phyloP scores from a whole-genome alignment of 805 yeast genomes.

The Clavispora santaluciae region DNA sequence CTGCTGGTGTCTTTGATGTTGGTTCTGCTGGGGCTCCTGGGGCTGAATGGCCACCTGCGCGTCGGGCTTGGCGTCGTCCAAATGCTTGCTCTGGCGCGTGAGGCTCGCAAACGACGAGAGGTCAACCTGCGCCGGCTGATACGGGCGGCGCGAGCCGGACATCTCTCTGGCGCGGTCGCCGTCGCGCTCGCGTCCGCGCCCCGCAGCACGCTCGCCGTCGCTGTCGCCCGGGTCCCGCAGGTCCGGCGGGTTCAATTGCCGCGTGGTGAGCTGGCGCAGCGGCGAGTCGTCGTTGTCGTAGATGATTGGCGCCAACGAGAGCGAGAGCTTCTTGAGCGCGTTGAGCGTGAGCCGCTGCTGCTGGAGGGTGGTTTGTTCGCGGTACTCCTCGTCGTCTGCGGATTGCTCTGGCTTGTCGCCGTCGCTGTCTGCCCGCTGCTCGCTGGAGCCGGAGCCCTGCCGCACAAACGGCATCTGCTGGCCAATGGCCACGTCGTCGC shows the following conservation, averaged over 20 bases:
- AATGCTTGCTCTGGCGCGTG: conserved; percentile 32
- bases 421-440: conserved; percentile 14
- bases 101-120: conserved; percentile 40
- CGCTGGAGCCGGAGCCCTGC: conserved; percentile 5
- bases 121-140: conserved; percentile 44
- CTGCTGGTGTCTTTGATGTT: too few species aligned
- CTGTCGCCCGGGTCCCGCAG: not conserved
- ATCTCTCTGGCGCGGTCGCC: too few species aligned
- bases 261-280: conserved; percentile 4
- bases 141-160: conserved; percentile 22
- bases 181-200: too few species aligned
- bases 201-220: too few species aligned
- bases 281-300: conserved; percentile 21
- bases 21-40: not conserved
- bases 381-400: conserved; percentile 21
- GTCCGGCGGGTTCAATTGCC: conserved; percentile 2
- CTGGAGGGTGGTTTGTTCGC: conserved; percentile 33
- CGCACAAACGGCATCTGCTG: conserved; percentile 37
- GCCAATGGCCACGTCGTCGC: conserved; percentile 37
- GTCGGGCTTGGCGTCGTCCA: not conserved
- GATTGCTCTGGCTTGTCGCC: not conserved
- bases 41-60: not conserved
- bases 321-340: conserved; percentile 39
- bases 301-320: conserved; percentile 36
- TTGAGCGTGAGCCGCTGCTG: conserved; percentile 40